phyloP scores from a whole-genome alignment of 2,329 filamentous ascomycete species.

The Aspergillus tubingensis region DNA sequence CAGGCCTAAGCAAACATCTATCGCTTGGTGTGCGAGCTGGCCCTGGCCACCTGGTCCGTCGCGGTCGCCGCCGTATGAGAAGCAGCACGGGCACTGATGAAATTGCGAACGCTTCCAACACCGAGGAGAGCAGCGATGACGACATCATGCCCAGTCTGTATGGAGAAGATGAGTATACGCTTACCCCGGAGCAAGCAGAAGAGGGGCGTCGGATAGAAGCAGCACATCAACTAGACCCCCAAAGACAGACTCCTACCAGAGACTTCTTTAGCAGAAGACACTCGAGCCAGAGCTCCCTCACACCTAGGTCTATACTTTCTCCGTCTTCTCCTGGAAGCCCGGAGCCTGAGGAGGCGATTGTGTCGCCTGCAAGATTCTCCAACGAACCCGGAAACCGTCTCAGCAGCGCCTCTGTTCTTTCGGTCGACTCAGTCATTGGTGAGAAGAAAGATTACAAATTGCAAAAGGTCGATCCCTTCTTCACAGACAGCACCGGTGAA shows the following conservation, averaged over 20 bases:
- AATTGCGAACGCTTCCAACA: constrained; percentile 28
- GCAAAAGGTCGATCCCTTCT: constrained; percentile 68
- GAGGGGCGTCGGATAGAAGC: constrained; percentile 29
- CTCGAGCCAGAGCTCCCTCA: constrained; percentile 30
- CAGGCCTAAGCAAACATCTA: constrained; percentile 38
- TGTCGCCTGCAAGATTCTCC: constrained; percentile 29
- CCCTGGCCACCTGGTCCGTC: constrained; percentile 39
- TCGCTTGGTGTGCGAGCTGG: constrained; percentile 45
- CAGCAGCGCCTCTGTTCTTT: constrained; percentile 52
- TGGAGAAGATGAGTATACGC: constrained; percentile 43
- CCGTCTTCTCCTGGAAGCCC: constrained; percentile 34
- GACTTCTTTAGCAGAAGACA: constrained; percentile 26
- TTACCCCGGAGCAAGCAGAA: constrained; percentile 38
- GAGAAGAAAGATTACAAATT: constrained; percentile 64
- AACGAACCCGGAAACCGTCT: constrained; percentile 34
- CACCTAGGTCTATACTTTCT: constrained; percentile 23
- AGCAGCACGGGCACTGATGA: constrained; percentile 35
- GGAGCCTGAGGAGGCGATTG: constrained; percentile 36
- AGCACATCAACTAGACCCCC: constrained; percentile 20
- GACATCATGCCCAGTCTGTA: constrained; percentile 40
- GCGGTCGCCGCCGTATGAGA: constrained; percentile 31
- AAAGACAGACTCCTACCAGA: constrained; percentile 16
- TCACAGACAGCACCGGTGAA: constrained; percentile 64
- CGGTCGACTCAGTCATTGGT: constrained; percentile 59
- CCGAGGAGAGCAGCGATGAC: constrained; percentile 41